phyloP scores from a whole-genome alignment of 768 basidiomycete species.

The Naganishia vishniacii region DNA sequence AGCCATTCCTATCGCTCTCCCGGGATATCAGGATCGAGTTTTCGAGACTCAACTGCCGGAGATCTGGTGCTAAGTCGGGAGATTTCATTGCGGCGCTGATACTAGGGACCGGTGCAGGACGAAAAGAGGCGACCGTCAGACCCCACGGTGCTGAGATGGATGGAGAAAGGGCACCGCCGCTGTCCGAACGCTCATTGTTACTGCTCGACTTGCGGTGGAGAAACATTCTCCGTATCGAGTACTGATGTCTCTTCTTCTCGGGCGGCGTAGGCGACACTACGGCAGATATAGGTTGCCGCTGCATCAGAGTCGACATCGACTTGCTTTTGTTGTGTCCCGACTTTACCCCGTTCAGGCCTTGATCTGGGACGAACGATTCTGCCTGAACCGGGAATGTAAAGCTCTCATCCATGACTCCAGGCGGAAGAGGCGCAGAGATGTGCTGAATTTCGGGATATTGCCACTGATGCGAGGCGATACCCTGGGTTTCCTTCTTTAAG shows the following conservation, averaged over 20 bases:
- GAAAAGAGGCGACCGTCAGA: conserved; percentile 17
- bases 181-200: background rate
- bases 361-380: background rate
- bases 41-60: conserved; percentile 12
- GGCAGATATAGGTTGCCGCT: background rate
- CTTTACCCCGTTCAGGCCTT: background rate
- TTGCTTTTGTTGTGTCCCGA: background rate
- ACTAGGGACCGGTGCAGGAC: conserved; percentile 7
- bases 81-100: background rate
- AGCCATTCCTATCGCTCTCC: conserved; percentile 14
- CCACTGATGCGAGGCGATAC: background rate
- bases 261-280: background rate
- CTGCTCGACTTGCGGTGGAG: conserved; percentile 7
- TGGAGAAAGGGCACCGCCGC: background rate
- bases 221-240: conserved; percentile 6
- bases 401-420: background rate
- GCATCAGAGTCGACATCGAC: background rate
- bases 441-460: background rate
- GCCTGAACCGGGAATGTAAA: background rate
- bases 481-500: background rate
- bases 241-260: background rate
- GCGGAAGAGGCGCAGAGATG: background rate
- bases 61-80: background rate
- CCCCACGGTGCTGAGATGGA: conserved; percentile 22
- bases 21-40: background rate